Conservation (phyloP, 805 yeast species). For the Candida montana region DNA sequence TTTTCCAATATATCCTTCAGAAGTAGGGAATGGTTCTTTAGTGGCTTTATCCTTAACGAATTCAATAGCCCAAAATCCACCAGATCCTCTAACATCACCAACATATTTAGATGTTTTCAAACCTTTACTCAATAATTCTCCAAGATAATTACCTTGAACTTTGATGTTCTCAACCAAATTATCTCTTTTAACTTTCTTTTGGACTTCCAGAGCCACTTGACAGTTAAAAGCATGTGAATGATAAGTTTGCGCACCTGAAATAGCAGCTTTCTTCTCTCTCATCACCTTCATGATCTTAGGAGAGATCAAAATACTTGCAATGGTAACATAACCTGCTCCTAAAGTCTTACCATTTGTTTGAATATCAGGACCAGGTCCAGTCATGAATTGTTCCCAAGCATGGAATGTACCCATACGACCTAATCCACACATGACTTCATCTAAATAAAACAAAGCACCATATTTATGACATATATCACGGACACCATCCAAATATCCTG, state of each 20-base stretch:
- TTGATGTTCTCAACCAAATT: conserved; percentile 36
- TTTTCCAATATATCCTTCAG: conserved; percentile 25
- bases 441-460: conserved; percentile 44
- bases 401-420: conserved; percentile 46
- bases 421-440: conserved; percentile 53
- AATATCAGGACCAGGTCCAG: conserved; percentile 41
- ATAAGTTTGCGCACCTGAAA: conserved; percentile 45
- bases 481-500: conserved; percentile 42
- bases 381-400: conserved; percentile 39
- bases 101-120: conserved; percentile 30
- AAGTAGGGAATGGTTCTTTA: conserved; percentile 38
- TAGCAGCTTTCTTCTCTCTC: conserved; percentile 21
- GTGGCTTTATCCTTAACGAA: conserved; percentile 42
- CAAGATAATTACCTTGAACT: conserved; percentile 39
- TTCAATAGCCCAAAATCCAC: conserved; percentile 52
- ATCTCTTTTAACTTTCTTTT: conserved; percentile 32
- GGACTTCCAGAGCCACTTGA: conserved; percentile 42
- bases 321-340: conserved; percentile 44
- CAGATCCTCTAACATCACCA: conserved; percentile 51
- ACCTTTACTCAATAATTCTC: conserved; percentile 28
- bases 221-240: conserved; percentile 44
- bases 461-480: conserved; percentile 44
- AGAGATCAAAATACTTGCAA: conserved; percentile 37
- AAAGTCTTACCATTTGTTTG: conserved; percentile 44
- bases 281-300: conserved; percentile 33